Evolutionary conservation across 192 early-diverging fungal genomes (phyloP), one percentile per base, ranked within the genome.

Genomic region (Lunasporangiospora selenospora): DNA sequence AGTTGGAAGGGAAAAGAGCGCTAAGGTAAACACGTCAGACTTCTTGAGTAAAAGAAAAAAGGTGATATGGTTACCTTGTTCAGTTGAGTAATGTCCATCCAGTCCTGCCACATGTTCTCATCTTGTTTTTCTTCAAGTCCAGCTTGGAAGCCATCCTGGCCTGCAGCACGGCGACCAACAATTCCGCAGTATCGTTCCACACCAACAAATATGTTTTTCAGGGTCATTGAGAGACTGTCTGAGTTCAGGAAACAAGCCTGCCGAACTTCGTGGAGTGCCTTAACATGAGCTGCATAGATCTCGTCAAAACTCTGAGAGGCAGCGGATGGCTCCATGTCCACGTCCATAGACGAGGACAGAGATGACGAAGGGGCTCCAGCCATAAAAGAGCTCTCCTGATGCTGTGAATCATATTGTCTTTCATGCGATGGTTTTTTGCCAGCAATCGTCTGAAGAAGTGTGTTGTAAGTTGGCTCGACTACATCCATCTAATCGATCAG

Each of bases 401-500:
- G n/a, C n/a, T n/a, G n/a, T n/a, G n/a, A n/a, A n/a, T n/a, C n/a
- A n/a, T n/a, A n/a, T n/a, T n/a, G n/a, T n/a, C n/a, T n/a, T n/a
- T n/a, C n/a, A n/a, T n/a, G n/a, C n/a, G n/a, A n/a, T n/a, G n/a
- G n/a, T n/a, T n/a, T n/a, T n/a, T n/a, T n/a, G n/a, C n/a, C n/a
- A n/a, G n/a, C n/a, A n/a, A n/a, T n/a, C n/a, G n/a, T n/a, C n/a
- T 38, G 37, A 15, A 38, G 15, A 38, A 15, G 37, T 10, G 7
- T 38, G 37, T 38, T 38, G 37, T 38, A 10, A 15, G 15, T 38
- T 38, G 37, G 37, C 37, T 38, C 37, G 37, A 38, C 37, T 11
- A 79, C 73, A 46, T 79, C 77, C 61, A 67, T 75, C 77, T 79
- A 41, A 16, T 16, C n/a, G 6, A 33, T 11, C 18, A 53, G 26